Conservation (phyloP, 306 rosid species). For the barrel medic (Medicago truncatula) region MtrunA17r5.0-ANR NC_053044.1:23059501-23060000, state of each 20-base stretch:
- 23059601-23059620: conserved; percentile 10
- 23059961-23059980: not conserved
- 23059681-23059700: not conserved
- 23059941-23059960: not conserved
- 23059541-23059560: not conserved
- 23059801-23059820: conserved; percentile 32
- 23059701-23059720: not conserved
- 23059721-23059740: not conserved
- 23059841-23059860: not conserved
- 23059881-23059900: not conserved
- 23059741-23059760: not conserved
- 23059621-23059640: conserved; percentile 23
- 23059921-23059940: not conserved
- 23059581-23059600: not conserved
- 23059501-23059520: too few species aligned
- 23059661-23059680: not conserved
- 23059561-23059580: not conserved
- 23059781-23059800: conserved; percentile 40
- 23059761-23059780: conserved; percentile 35
- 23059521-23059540: too few species aligned
- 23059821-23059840: conserved; percentile 4
- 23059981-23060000: not conserved
- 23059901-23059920: not conserved
- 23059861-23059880: too few species aligned
- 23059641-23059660: not conserved